These are phyloP conservation scores for Caryopteris hybrid DNA, from an alignment of 305 asterid species.

Conservation along the genomic window DNA sequence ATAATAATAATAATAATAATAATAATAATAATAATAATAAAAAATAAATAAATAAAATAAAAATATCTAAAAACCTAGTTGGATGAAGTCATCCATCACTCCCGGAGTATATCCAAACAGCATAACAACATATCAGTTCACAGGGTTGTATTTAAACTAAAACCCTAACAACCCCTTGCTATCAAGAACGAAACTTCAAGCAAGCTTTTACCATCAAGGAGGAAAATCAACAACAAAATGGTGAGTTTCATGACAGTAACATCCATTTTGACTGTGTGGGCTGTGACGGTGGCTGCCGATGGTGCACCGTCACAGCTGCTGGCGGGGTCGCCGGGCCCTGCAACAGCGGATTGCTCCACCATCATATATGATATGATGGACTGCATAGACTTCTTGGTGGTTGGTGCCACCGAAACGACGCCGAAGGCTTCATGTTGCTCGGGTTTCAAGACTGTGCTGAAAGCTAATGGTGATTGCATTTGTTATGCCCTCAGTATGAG, in stretches of 20 bases:
- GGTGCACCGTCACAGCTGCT: neutral
- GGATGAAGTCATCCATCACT: neutral
- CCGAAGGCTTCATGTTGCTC: constrained; percentile 24
- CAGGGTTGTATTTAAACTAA: neutral
- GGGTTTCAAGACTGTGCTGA: constrained; percentile 16
- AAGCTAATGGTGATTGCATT: constrained; percentile 21
- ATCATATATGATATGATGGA: constrained; percentile 19
- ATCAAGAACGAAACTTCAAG: no score
- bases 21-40: no score
- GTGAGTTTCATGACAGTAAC: neutral
- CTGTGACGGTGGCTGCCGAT: neutral
- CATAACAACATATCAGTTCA: neutral
- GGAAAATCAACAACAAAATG: neutral
- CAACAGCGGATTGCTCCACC: constrained; percentile 1
- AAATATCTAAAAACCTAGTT: no score
- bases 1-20: no score
- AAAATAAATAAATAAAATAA: no score
- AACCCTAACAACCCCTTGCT: neutral
- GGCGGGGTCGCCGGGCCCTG: neutral
- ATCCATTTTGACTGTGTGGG: constrained; percentile 9
- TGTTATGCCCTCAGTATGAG: constrained; percentile 18
- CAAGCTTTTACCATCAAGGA: neutral
- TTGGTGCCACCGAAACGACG: constrained; percentile 9
- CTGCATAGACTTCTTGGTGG: constrained; percentile 18
- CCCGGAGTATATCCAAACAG: neutral